A percentile compares a stretch with the other conserved stretches of the same genome.
Conservation (phyloP, 1,284 basidiomycete species). For the Exobasidium rhododendri region DNA sequence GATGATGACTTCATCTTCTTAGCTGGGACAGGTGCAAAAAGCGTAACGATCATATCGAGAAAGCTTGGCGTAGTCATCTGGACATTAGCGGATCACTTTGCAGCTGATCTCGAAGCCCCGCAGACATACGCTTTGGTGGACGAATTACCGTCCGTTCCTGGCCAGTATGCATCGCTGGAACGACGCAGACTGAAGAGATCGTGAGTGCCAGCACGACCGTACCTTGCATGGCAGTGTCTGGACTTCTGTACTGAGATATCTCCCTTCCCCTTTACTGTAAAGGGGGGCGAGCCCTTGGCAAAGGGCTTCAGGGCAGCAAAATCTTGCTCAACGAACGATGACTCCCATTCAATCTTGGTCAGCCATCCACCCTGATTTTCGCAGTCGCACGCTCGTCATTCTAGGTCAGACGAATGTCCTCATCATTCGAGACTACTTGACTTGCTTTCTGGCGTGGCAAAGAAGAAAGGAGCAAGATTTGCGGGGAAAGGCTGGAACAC, state of each 20-base stretch:
- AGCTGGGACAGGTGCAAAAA: slow-evolving; percentile 27
- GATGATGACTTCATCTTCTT: slow-evolving; percentile 44
- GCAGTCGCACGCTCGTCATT: slow-evolving; percentile 38
- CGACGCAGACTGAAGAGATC: not conserved
- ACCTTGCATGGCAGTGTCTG: too few species aligned
- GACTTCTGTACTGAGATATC: too few species aligned
- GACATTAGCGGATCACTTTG: slow-evolving; percentile 35
- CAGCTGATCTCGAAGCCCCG: slow-evolving; percentile 17
- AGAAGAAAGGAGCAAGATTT: not conserved
- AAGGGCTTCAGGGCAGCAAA: slow-evolving; percentile 16
- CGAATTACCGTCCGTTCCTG: not conserved
- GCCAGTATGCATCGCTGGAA: not conserved
- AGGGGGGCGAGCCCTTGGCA: not conserved
- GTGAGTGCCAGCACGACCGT: too few species aligned
- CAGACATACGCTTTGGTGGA: not conserved
- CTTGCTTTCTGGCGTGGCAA: not conserved
- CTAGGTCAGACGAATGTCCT: slow-evolving; percentile 36
- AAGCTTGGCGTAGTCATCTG: slow-evolving; percentile 24
- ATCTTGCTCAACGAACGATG: slow-evolving; percentile 26
- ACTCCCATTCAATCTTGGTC: slow-evolving; percentile 33
- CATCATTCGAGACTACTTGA: slow-evolving; percentile 34
- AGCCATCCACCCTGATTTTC: slow-evolving; percentile 38
- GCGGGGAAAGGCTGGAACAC: not conserved
- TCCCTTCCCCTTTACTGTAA: too few species aligned
- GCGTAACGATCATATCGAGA: slow-evolving; percentile 31